Percentiles rank a stretch among this genome's conserved stretches.
phyloP scores from a whole-genome alignment of 768 basidiomycete genomes.

The Rhodotorula kratochvilovae region DNA sequence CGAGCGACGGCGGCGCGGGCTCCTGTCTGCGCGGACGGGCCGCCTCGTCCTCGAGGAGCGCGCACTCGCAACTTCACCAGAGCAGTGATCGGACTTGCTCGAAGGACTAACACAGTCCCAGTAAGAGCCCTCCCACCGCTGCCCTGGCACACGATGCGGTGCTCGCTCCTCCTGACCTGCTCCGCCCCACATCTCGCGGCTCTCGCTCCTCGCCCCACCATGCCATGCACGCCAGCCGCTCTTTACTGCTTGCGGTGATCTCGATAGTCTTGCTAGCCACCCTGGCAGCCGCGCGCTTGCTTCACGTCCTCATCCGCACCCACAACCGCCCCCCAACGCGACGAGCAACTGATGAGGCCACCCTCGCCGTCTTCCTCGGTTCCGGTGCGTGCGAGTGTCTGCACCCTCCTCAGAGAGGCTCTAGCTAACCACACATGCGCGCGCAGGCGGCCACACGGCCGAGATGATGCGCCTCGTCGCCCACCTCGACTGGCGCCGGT shows the following conservation, averaged over 20 bases:
- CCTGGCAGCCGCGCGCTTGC: background rate
- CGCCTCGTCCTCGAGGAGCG: too few species aligned
- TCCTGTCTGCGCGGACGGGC: too few species aligned
- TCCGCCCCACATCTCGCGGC: background rate
- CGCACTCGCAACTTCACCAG: too few species aligned
- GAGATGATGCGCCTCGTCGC: slow-evolving; percentile 74
- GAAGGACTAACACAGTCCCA: too few species aligned
- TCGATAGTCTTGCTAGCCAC: background rate
- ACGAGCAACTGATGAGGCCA: background rate
- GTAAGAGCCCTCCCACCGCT: too few species aligned
- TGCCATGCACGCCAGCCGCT: background rate
- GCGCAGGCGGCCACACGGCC: slow-evolving; percentile 83
- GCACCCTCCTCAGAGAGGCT: slow-evolving; percentile 9
- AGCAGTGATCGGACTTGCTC: too few species aligned
- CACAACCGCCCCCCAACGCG: background rate
- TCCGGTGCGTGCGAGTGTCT: slow-evolving; percentile 59
- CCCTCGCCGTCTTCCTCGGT: slow-evolving; percentile 80
- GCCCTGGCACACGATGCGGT: background rate
- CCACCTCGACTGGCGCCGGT: slow-evolving; percentile 63
- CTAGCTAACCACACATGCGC: slow-evolving; percentile 20
- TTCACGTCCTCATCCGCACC: background rate
- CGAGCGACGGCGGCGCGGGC: too few species aligned
- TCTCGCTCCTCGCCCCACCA: background rate
- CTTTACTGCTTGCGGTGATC: background rate
- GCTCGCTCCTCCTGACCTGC: background rate